Evolutionary conservation across 2,329 filamentous ascomycete species (phyloP), one percentile per base, ranked within the genome.

Genomic region (Colletotrichum sp.): DNA sequence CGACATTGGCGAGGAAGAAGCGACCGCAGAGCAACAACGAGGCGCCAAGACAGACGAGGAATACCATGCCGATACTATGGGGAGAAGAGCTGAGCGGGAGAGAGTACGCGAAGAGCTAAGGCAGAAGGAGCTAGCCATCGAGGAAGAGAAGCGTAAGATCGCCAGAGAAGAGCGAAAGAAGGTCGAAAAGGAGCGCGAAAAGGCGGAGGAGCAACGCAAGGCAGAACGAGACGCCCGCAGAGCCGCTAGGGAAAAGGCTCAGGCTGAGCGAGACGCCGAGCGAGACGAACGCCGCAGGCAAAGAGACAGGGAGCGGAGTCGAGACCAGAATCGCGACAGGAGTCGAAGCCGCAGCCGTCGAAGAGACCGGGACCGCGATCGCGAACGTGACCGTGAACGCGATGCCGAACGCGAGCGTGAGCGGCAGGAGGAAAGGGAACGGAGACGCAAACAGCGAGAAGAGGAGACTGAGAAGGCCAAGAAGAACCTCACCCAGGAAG

Each of bases 41-140:
- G 94, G 94, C 21, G 87, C 90, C 64, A 96, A 94, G 83, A 94
- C 92, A 2, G 94, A 96, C 79, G 91, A 93, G 71, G 92, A 94
- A 65, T 96, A 96, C 82, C 92, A 91, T 2, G 89, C 89, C 63
- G 94, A 95, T 75, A 93, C 93, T 3, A 89, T 91, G 12, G 87
- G 86, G 8, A 91, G 92, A 66, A 87, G 90, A 38, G 87, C 88
- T 10, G 90, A 92, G 71, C 90, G 94, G 13, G 91, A 93, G 77
- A 89, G 88, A 38, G 86, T 92, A 12, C 88, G 92, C 71, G 90
- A 92, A 63, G 91, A 93, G 78, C 85, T 93, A 21, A 87, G 90
- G 68, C 88, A 87, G 60, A 90, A 91, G 78, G 90, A 93, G 77
- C 87, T 88, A 24, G 90, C 91, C 71, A 90, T 91, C 38, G 89